A percentile compares a stretch with the other conserved stretches of the same genome.
Evolutionary conservation across 352 stramenopile genomes (phyloP).

Genomic region (Globisporangium iwayamae): DNA sequence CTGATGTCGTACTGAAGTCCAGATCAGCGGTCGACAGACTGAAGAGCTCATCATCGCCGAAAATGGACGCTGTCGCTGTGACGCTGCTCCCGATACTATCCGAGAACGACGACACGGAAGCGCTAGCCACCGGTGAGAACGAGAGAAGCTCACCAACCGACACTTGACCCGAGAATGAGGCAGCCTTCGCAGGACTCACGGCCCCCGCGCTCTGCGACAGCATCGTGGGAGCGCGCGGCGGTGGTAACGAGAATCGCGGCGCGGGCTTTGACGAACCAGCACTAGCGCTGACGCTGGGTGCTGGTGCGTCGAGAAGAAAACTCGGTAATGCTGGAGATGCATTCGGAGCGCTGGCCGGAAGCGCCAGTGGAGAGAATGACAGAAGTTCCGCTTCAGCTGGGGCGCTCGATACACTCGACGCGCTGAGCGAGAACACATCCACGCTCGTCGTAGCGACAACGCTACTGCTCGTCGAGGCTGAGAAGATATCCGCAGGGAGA

Average conservation of each 20-base stretch:
- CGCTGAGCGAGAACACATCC: constrained; percentile 5
- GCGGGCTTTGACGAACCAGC: constrained; percentile 7
- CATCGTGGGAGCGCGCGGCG: constrained; percentile 20
- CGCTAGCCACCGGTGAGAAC: constrained; percentile 48
- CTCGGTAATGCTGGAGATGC: not conserved
- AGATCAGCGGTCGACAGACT: constrained; percentile 17
- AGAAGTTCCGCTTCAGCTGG: constrained; percentile 14
- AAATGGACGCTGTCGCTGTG: constrained; percentile 11
- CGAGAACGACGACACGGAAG: constrained; percentile 12
- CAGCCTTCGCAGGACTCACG: not conserved
- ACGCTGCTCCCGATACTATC: constrained; percentile 28
- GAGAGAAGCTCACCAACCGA: constrained; percentile 44
- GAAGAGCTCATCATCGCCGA: constrained; percentile 34
- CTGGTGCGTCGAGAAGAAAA: constrained; percentile 10
- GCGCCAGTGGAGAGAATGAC: constrained; percentile 20
- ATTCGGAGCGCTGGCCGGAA: constrained; percentile 5
- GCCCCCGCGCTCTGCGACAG: constrained; percentile 3
- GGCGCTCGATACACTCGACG: constrained; percentile 3
- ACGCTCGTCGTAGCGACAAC: not conserved
- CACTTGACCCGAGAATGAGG: constrained; percentile 18
- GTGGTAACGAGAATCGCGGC: constrained; percentile 14
- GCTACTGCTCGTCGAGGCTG: not conserved
- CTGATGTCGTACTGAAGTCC: constrained; percentile 1
- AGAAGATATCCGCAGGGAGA: constrained; percentile 3
- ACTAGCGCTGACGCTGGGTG: not conserved